Base-by-base conservation (phyloP, 1,284 basidiomycete species). In the Boletus albobrunnescens region DNA sequence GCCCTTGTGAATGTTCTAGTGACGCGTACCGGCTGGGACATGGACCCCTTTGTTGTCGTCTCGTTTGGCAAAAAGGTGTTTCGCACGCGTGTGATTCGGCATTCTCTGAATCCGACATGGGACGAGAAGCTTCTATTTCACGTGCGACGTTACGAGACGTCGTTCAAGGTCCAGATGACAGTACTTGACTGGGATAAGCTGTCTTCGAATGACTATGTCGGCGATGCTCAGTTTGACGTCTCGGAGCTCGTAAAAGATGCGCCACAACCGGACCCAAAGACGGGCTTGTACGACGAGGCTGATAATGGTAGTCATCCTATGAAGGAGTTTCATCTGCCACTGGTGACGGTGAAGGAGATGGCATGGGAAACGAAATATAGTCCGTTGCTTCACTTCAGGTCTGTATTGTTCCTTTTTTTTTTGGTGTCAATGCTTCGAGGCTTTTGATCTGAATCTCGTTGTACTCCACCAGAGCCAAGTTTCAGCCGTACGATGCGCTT, bases 31-130 rank as follows among this genome's bases (percentile, higher is more conserved):
- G 88, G 88, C 0, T 94, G 85, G 80, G 94, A 98, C 63, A 98
- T 98, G 94, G 94, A 99, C 60, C 94, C 94, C 0, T 98, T 97
- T 60, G 89, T 93, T 13, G 93, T 99, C 55, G 81, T 94, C 55
- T 94, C 91, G 3, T 98, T 99, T 56, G 91, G 94, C 30, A 94
- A 95, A 70, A 97, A 97, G 68, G 91, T 98, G 10, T 98, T 97
- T 71, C 79, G 94, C 4, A 97, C 94, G 0, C 84, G 92, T 37
- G 85, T 94, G 23, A 87, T 94, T 51, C 81, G 91, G 10, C 91
- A 94, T 65, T 87, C 84, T 12, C 79, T 93, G 51, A 93, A 91
- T 64, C 95, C 95, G 0, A 76, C 79, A 0, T 99, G 94, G 92
- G 89, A 98, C 56, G 94, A 98, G 70, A 95, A 95, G 67, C 75